Evolutionary conservation across 2,329 filamentous ascomycete species (phyloP), one percentile per base, ranked within the genome.

Genomic region (Rasamsonia emersonii): DNA sequence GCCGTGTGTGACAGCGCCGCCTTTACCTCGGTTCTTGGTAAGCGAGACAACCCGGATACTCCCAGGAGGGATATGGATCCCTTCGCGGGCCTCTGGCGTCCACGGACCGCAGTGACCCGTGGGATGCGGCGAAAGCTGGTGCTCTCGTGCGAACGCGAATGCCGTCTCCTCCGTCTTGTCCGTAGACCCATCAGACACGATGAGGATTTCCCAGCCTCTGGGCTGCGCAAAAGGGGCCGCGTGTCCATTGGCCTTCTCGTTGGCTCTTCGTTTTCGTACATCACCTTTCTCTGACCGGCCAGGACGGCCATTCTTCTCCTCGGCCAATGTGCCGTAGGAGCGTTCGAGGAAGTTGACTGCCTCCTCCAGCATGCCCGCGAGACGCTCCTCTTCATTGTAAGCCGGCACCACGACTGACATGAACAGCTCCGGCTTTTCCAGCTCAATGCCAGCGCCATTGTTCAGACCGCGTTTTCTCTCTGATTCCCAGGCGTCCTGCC

Each of bases 331-430:
- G 9, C 84, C 84, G 51, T 93, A 89, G 42, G 79, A 73, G 30
- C 69, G 64, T 56, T 94, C 82, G 7, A 98, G 71, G 54, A 88
- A 94, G 30, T 77, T 77, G 16, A 96, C 81, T 1, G 91, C 86
- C 60, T 98, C 91, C 51, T 93, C 79, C 9, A 98, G 70, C 63
- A 94, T 94, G 8, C 79, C 81, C 9, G 77, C 70, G 28, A 98
- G 71, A 18, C 91, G 78, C 37, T 82, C 71, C 54, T 89, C 81
- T 53, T 98, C 91, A 46, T 98, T 98, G 70, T 86, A 98, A 7
- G 91, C 91, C 0, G 91, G 91, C 25, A 98, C 80, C 0, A 98
- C 86, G 5, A 96, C 78, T 33, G 83, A 91, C 67, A 98, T 77
- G 54, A 82, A 82, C n/a, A 95, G 62, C 40, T 88, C 78, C 9